Evolutionary conservation across 495 filamentous ascomycete genomes (phyloP).

Genomic region (Aspergillus nanangensis): DNA sequence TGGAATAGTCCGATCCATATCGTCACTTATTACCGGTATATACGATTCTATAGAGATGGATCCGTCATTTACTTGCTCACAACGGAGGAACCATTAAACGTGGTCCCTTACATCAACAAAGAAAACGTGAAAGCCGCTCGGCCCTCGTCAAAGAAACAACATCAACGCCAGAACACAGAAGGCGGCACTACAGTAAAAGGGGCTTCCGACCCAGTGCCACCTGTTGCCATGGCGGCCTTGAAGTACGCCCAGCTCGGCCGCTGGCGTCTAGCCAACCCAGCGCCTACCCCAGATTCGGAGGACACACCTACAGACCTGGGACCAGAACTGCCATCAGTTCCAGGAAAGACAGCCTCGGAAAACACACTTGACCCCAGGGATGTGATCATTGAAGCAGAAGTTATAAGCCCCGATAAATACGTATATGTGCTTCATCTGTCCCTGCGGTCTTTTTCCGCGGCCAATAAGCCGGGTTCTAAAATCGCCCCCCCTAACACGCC

Average conservation of each 20-base stretch:
- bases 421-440: constrained; percentile 74
- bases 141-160: constrained; percentile 21
- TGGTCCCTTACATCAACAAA: constrained; percentile 68
- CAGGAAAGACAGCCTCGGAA: constrained; percentile 5
- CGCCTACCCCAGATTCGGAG: constrained; percentile 14
- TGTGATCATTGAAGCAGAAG: constrained; percentile 82
- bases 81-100: constrained; percentile 75
- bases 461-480: constrained; percentile 28
- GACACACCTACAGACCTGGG: constrained; percentile 5
- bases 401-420: constrained; percentile 63
- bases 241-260: constrained; percentile 57
- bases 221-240: constrained; percentile 42
- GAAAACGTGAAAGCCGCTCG: constrained; percentile 40
- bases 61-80: constrained; percentile 72
- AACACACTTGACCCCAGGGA: constrained; percentile 32
- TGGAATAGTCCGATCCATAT: constrained; percentile 91
- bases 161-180: constrained; percentile 32
- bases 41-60: constrained; percentile 91
- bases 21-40: constrained; percentile 95
- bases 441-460: constrained; percentile 55
- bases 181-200: constrained; percentile 33
- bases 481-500: constrained; percentile 27
- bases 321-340: constrained; percentile 10
- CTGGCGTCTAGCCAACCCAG: constrained; percentile 51
- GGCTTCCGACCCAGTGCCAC: constrained; percentile 28